Percentiles rank a stretch among this genome's conserved stretches.
These are phyloP conservation scores for Puccinia polysora DNA, from an alignment of 1,284 basidiomycete genomes.

Conservation along the genomic window DNA sequence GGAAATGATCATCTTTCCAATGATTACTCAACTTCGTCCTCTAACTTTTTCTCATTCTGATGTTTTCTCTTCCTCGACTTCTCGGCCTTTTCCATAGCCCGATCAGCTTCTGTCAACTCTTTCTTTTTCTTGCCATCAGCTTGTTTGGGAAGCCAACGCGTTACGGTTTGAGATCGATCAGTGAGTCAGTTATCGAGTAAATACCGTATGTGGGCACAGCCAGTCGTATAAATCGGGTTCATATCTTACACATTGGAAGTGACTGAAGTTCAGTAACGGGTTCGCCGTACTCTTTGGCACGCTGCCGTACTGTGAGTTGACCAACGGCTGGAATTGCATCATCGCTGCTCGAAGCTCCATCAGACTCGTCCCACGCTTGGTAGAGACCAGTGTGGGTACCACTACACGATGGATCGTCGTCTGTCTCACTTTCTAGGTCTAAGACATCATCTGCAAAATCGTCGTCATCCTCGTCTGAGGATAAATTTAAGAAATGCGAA, in stretches of 20 bases:
- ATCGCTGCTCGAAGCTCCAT: conserved; percentile 7
- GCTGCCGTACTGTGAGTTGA: conserved; percentile 37
- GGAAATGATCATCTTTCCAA: background rate
- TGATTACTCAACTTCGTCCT: conserved; percentile 35
- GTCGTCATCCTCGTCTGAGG: conserved; percentile 38
- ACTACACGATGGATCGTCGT: conserved; percentile 1
- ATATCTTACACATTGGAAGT: conserved; percentile 36
- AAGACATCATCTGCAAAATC: conserved; percentile 33
- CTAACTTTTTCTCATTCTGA: conserved; percentile 42
- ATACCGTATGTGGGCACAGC: too few species aligned
- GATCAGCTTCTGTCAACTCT: conserved; percentile 43
- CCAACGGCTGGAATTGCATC: conserved; percentile 10
- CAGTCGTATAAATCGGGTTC: too few species aligned
- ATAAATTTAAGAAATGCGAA: background rate
- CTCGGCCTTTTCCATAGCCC: conserved; percentile 43
- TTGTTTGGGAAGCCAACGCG: background rate
- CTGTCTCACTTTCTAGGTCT: conserved; percentile 10
- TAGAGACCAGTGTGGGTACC: conserved; percentile 8
- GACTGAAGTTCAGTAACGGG: conserved; percentile 42
- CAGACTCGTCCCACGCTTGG: conserved; percentile 35
- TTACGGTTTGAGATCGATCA: too few species aligned
- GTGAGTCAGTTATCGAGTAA: too few species aligned
- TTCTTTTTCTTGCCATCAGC: conserved; percentile 43
- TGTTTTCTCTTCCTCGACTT: conserved; percentile 43
- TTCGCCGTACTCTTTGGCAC: conserved; percentile 42